Percentiles rank a stretch among this genome's conserved stretches.
Evolutionary conservation across 116 monocot genomes (phyloP).

Genomic region (Papilionanthe hybrid): DNA sequence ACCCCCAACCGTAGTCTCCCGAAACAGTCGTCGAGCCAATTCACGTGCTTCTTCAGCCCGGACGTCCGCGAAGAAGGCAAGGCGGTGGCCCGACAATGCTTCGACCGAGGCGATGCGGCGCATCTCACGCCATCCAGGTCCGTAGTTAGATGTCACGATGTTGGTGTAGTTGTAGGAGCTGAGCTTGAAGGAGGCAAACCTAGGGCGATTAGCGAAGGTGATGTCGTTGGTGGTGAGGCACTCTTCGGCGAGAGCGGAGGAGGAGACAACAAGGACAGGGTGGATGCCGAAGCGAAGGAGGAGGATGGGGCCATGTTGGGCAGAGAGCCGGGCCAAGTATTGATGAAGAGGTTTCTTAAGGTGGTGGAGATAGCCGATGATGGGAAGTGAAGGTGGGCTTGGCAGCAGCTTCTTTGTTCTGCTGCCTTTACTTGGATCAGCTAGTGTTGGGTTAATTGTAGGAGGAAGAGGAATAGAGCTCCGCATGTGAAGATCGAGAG

Average conservation of each 20-base stretch:
- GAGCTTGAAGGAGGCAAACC: background rate
- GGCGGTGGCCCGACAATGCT: slow-evolving; percentile 5
- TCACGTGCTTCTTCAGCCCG: background rate
- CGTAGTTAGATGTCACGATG: background rate
- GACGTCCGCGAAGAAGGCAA: background rate
- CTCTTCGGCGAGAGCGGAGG: slow-evolving; percentile 14
- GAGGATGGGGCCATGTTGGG: slow-evolving; percentile 16
- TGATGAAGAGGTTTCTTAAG: slow-evolving; percentile 16
- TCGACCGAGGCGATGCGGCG: slow-evolving; percentile 14
- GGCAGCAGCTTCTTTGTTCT: background rate
- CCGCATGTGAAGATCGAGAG: no score
- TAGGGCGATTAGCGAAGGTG: slow-evolving; percentile 10
- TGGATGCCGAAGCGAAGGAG: slow-evolving; percentile 23
- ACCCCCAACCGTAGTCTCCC: no score
- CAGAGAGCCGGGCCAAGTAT: slow-evolving; percentile 8
- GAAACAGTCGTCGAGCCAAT: background rate
- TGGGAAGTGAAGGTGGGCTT: slow-evolving; percentile 11
- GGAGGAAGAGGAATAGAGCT: slow-evolving; percentile 4
- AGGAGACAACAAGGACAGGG: slow-evolving; percentile 19
- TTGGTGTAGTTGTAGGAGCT: slow-evolving; percentile 9
- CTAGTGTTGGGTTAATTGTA: background rate
- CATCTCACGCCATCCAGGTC: slow-evolving; percentile 19
- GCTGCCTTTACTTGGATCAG: background rate
- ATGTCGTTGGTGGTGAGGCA: slow-evolving; percentile 28
- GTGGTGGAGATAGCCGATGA: slow-evolving; percentile 21